Evolutionary conservation across 2,329 filamentous ascomycete species (phyloP).

Genomic region (Fusarium beomiforme): DNA sequence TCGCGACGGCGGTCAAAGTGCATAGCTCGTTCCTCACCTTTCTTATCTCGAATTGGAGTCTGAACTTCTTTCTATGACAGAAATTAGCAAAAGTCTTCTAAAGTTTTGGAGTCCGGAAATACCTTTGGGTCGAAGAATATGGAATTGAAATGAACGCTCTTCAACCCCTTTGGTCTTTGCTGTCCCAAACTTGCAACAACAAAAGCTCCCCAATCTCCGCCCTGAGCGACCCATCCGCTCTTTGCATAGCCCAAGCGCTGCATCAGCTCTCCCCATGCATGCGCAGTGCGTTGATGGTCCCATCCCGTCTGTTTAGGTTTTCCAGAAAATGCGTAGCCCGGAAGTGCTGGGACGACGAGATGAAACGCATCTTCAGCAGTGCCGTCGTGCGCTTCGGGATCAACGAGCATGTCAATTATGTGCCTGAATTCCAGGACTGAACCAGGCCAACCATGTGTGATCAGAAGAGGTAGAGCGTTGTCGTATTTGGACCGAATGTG

Average conservation of each 20-base stretch:
- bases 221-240: constrained; percentile 5
- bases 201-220: constrained; percentile 17
- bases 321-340: constrained; percentile 14
- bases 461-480: not conserved
- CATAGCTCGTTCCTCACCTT: not conserved
- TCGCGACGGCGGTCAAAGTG: not conserved
- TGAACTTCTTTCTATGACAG: not conserved
- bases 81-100: not conserved
- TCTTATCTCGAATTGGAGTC: not conserved
- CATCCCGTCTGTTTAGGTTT: constrained; percentile 11
- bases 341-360: constrained; percentile 8
- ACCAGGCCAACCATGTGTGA: constrained; percentile 20
- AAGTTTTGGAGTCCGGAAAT: fast-evolving
- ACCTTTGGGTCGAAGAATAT: constrained; percentile 14
- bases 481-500: constrained; percentile 5
- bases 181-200: not conserved
- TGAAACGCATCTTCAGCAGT: not conserved
- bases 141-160: constrained; percentile 18
- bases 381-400: constrained; percentile 2
- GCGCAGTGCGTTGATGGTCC: not conserved
- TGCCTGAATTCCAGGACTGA: constrained; percentile 9
- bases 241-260: not conserved
- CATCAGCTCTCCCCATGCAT: constrained; percentile 16
- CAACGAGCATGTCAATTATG: not conserved
- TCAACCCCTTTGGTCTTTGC: constrained; percentile 8